Evolutionary conservation across 345 rosid species (phyloP).

Genomic region (Citrus trifoliata): DNA sequence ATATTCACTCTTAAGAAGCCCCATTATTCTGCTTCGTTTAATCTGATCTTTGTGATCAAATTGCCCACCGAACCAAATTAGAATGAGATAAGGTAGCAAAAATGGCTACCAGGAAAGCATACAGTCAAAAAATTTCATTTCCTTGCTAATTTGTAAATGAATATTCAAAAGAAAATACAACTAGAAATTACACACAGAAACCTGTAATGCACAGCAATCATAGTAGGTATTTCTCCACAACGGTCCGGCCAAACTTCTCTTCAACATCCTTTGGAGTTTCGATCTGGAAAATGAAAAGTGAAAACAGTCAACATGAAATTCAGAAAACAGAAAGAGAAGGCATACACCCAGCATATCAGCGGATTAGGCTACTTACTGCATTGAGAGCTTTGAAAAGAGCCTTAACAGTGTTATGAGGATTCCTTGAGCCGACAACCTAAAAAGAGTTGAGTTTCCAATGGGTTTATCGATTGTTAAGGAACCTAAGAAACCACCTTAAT

Average conservation of each 20-base stretch:
- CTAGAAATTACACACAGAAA: constrained; percentile 1
- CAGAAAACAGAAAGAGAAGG: not conserved
- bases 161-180: not conserved
- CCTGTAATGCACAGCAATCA: constrained; percentile 20
- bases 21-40: not conserved
- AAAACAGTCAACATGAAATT: not conserved
- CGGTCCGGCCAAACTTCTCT: constrained; percentile 92
- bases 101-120: not conserved
- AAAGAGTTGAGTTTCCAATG: constrained; percentile 10
- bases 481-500: not conserved
- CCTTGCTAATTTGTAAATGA: not conserved
- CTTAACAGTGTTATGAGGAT: constrained; percentile 89
- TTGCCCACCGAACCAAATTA: not conserved
- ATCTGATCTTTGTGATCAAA: not conserved
- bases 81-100: not conserved
- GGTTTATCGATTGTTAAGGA: not conserved
- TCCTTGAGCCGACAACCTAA: constrained; percentile 92
- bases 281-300: constrained; percentile 37
- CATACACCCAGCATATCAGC: not conserved
- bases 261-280: constrained; percentile 93
- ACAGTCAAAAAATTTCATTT: not conserved
- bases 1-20: not conserved
- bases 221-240: constrained; percentile 79
- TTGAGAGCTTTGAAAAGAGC: constrained; percentile 89
- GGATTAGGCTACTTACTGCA: constrained; percentile 57